Base-by-base conservation (phyloP, 345 rosid species). In the Ceriops decandra region DNA sequence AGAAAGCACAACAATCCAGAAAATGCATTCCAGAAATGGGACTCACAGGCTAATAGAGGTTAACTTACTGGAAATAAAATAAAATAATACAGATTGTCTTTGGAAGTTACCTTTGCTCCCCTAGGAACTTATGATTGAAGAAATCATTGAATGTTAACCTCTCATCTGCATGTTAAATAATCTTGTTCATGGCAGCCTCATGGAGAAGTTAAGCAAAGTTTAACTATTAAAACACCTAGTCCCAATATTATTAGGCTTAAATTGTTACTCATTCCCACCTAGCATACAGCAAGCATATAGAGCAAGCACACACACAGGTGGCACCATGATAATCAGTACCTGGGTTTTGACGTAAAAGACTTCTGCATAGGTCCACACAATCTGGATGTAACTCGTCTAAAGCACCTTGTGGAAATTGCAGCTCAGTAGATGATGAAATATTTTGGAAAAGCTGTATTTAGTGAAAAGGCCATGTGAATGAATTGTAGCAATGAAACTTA, bases 341-440 rank as follows among this genome's bases (percentile, higher is more conserved):
- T 68, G 96, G 90, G 63, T 86, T 84, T 60, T 58, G 85, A 64
- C 87, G 83, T 70, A 90, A 75, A 77, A 90, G 92, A 59, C 86
- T 75, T 79, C 84, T 79, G 79, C 96, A 90, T 11, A 90, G 86
- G 77, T 86, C 82, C 71, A 88, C 84, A 76, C 93, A 90, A 77
- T 86, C 91, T 69, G 88, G 84, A 83, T 86, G 85, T 71, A 88
- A 72, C 69, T 84, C 85, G 67, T 82, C 73, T 60, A 77, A 60
- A 67, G 83, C 68, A 77, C 80, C 83, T 69, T 80, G 72, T 51
- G 97, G 95, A 83, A 90, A 90, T 60, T 57, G 85, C 72, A 85
- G 81, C 87, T 87, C 89, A 62, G 87, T 80, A 60, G 89, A 87
- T 68, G 80, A 74, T 82, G 88, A 82, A 67, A 90, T 84, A 61